Conservation (phyloP, 495 filamentous ascomycete species). For the Pyronema omphalodes region DNA sequence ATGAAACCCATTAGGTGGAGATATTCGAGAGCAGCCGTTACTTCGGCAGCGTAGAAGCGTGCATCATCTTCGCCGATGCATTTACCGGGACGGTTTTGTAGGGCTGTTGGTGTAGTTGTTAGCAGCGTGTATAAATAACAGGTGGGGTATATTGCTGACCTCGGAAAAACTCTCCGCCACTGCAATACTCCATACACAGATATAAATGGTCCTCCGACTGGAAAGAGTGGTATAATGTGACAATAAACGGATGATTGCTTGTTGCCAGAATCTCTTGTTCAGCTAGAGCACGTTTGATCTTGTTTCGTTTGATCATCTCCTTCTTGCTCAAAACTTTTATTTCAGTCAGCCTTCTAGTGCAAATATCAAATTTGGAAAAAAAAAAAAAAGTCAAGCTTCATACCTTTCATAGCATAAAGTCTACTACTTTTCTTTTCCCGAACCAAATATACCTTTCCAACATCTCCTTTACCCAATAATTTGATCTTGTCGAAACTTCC, state of each 20-base stretch:
- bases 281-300: conserved; percentile 94
- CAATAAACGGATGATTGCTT: conserved; percentile 97
- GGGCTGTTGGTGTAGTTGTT: conserved; percentile 31
- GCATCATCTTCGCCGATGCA: conserved; percentile 94
- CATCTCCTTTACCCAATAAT: conserved; percentile 93
- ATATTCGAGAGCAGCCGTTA: conserved; percentile 94
- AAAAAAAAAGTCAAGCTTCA: conserved; percentile 10
- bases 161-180: conserved; percentile 93
- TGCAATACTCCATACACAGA: conserved; percentile 99
- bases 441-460: conserved; percentile 95
- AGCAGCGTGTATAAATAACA: conserved; percentile 2
- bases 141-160: conserved; percentile 27
- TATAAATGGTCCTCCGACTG: conserved; percentile 97
- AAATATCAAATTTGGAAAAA: not conserved
- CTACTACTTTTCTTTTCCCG: conserved; percentile 90
- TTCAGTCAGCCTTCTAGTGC: conserved; percentile 25
- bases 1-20: conserved; percentile 99
- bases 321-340: conserved; percentile 84
- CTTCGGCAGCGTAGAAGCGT: conserved; percentile 91
- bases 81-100: conserved; percentile 93
- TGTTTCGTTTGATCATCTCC: conserved; percentile 99
- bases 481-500: conserved; percentile 99
- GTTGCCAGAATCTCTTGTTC: conserved; percentile 97
- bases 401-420: conserved; percentile 98
- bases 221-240: conserved; percentile 95